Conservation (phyloP, 305 asterid species). For the Lippia alba region DNA sequence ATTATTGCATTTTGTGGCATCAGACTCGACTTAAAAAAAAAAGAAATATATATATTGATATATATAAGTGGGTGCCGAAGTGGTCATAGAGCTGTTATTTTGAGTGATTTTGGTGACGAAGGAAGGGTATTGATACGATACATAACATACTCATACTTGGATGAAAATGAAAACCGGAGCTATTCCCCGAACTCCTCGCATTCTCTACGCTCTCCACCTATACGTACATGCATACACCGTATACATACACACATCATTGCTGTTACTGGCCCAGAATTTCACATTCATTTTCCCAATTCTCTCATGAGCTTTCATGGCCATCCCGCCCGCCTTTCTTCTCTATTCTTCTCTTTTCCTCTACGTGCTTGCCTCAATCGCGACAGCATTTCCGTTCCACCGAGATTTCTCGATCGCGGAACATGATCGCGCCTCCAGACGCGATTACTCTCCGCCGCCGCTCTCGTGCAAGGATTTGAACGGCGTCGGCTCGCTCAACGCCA, state of each 20-base stretch:
- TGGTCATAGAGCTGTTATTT: neutral
- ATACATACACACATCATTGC: neutral
- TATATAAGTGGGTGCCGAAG: slow-evolving; percentile 14
- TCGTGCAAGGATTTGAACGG: slow-evolving; percentile 69
- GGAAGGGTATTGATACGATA: neutral
- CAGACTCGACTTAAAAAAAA: too few relatives aligned
- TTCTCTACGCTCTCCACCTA: slow-evolving; percentile 25
- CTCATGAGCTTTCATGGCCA: slow-evolving; percentile 56
- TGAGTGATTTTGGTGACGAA: slow-evolving; percentile 4
- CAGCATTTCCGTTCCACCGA: slow-evolving; percentile 28
- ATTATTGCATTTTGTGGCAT: too few relatives aligned
- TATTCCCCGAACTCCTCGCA: slow-evolving; percentile 40
- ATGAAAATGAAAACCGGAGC: slow-evolving; percentile 49
- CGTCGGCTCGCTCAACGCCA: slow-evolving; percentile 73
- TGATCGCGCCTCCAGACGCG: slow-evolving; percentile 36
- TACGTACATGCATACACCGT: slow-evolving; percentile 23
- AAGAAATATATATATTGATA: neutral
- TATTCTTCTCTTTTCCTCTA: slow-evolving; percentile 20
- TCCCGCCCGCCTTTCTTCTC: slow-evolving; percentile 28
- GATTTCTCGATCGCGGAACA: slow-evolving; percentile 61
- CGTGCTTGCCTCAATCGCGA: slow-evolving; percentile 12
- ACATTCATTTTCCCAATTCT: slow-evolving; percentile 3
- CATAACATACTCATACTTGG: slow-evolving; percentile 42
- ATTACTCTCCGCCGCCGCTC: slow-evolving; percentile 62
- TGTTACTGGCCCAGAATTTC: neutral